Percentiles rank a stretch among this genome's conserved stretches.
Evolutionary conservation across 257 asterid species (phyloP).

Genomic region (Lycium barbarum): DNA sequence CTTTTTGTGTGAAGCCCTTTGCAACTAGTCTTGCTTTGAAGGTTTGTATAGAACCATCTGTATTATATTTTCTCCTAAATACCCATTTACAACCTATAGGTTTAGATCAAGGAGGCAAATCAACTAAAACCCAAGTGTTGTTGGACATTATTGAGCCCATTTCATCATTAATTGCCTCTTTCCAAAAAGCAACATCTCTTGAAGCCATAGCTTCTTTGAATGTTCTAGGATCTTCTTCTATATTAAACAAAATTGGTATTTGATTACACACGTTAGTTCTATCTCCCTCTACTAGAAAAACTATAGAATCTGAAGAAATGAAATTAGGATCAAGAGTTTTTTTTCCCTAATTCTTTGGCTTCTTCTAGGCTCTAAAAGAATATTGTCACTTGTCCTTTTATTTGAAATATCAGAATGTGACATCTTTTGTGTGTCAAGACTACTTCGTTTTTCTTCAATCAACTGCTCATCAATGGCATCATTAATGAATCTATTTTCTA

Average conservation of each 20-base stretch:
- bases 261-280: background rate
- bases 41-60: background rate
- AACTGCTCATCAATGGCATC: background rate
- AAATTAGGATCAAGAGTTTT: background rate
- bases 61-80: background rate
- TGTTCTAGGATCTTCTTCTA: background rate
- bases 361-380: background rate
- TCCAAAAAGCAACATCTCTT: background rate
- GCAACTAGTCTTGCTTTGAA: background rate
- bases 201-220: background rate
- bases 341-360: no score
- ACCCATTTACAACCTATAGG: background rate
- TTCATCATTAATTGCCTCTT: slow-evolving; percentile 9
- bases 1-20: no score
- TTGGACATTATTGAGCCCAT: background rate
- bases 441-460: no score
- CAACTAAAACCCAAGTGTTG: background rate
- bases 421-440: no score
- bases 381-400: background rate
- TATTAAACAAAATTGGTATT: background rate
- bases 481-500: no score
- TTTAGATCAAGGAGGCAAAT: background rate
- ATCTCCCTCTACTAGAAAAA: background rate
- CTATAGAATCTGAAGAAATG: background rate
- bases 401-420: background rate